Percentiles rank a stretch among this genome's conserved stretches.
Evolutionary conservation across 148 eudicot species (phyloP).

Genomic region (Cornus florida): DNA sequence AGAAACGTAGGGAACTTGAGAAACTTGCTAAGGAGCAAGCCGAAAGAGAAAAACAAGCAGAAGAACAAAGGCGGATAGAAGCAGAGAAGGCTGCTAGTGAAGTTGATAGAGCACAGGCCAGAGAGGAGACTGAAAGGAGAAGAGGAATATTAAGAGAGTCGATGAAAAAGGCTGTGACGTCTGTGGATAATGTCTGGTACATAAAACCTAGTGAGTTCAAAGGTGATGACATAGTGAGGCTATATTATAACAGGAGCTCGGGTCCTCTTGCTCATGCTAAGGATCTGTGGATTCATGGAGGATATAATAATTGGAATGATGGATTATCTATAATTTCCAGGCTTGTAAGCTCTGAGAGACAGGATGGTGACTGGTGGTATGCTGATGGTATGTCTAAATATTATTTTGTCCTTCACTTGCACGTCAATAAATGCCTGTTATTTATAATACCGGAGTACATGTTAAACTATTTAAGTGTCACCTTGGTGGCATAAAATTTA

Average conservation of each 20-base stretch:
- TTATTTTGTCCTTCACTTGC: conserved; percentile 2
- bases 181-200: conserved; percentile 64
- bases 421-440: neutral
- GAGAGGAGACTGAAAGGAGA: conserved; percentile 55
- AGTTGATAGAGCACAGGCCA: conserved; percentile 85
- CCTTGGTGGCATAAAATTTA: conserved; percentile 3
- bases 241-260: conserved; percentile 72
- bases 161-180: conserved; percentile 41
- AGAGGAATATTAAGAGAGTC: conserved; percentile 48
- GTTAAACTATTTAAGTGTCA: neutral
- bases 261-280: conserved; percentile 85
- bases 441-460: neutral
- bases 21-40: conserved; percentile 61
- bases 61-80: conserved; percentile 69
- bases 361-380: conserved; percentile 84
- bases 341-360: conserved; percentile 58
- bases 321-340: conserved; percentile 70
- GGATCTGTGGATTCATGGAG: conserved; percentile 94
- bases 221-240: conserved; percentile 58
- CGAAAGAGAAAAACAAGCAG: conserved; percentile 77
- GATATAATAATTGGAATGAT: conserved; percentile 76
- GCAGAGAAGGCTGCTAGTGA: conserved; percentile 75
- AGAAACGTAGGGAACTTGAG: conserved; percentile 84
- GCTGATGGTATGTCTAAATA: conserved; percentile 58
- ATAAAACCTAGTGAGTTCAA: conserved; percentile 64